Conservation (phyloP, 306 rosid genomes). For the Dryas octopetala region DNA sequence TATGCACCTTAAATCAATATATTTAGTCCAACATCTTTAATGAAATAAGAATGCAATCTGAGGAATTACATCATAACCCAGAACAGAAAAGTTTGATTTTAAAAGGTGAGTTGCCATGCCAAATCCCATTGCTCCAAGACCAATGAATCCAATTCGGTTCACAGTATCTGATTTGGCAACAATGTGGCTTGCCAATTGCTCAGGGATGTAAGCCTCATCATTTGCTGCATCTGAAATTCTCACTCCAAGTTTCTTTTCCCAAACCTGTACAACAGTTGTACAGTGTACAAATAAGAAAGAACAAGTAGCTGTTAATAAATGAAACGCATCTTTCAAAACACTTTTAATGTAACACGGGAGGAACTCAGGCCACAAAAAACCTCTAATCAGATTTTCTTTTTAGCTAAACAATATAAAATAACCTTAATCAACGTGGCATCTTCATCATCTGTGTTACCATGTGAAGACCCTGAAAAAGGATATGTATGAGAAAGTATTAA, state of each 20-base stretch:
- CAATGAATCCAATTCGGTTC: conserved; percentile 78
- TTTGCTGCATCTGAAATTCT: conserved; percentile 67
- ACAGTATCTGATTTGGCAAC: conserved; percentile 46
- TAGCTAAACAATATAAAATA: conserved; percentile 16
- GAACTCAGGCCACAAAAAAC: neutral
- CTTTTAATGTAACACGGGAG: conserved; percentile 16
- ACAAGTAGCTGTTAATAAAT: neutral
- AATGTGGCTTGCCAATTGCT: conserved; percentile 58
- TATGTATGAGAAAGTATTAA: conserved; percentile 21
- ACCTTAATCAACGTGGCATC: conserved; percentile 61
- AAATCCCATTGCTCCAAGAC: conserved; percentile 99
- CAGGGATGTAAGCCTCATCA: conserved; percentile 64
- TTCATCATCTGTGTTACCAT: conserved; percentile 39
- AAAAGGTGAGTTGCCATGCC: conserved; percentile 97
- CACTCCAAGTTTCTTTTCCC: conserved; percentile 72
- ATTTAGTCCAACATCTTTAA: too few relatives aligned
- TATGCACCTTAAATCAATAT: conserved; percentile 2
- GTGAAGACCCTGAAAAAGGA: conserved; percentile 59
- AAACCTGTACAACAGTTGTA: conserved; percentile 47
- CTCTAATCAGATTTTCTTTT: conserved; percentile 17
- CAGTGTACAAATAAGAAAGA: conserved; percentile 4
- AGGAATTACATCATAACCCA: conserved; percentile 84
- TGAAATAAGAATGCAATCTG: neutral
- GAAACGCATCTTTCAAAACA: conserved; percentile 5
- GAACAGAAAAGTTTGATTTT: conserved; percentile 63